Percentiles rank a stretch among this genome's conserved stretches.
phyloP scores from a whole-genome alignment of 2,329 filamentous ascomycete genomes.

The Ascochyta pisi region DNA sequence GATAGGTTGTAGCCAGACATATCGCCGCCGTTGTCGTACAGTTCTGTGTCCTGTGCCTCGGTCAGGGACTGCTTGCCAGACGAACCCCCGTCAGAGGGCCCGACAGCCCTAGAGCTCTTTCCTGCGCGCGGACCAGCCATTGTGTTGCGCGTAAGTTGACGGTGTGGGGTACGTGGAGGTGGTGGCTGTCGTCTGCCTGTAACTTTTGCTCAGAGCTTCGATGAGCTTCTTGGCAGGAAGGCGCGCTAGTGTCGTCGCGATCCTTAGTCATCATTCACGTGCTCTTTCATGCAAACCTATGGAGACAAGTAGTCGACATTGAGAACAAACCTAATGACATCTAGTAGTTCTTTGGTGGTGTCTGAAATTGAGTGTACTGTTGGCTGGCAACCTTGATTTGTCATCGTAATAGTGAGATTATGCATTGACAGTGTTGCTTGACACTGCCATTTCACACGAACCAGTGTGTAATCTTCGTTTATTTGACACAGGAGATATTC shows the following conservation, averaged over 20 bases:
- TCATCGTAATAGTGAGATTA: no score
- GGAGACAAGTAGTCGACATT: not conserved
- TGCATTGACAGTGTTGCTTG: no score
- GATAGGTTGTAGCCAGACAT: constrained; percentile 91
- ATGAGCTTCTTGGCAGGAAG: constrained; percentile 15
- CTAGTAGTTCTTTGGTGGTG: not conserved
- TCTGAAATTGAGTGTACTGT: not conserved
- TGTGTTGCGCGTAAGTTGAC: constrained; percentile 34
- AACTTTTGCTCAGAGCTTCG: constrained; percentile 17
- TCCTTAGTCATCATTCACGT: constrained; percentile 6
- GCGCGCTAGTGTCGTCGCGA: constrained; percentile 12
- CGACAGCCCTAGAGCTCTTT: constrained; percentile 83
- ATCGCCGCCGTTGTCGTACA: constrained; percentile 79
- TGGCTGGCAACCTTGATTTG: not conserved
- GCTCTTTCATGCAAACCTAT: not conserved
- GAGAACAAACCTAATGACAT: not conserved
- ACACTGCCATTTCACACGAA: not conserved
- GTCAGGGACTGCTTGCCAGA: constrained; percentile 91
- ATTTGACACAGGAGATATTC: not conserved
- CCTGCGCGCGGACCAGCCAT: constrained; percentile 46
- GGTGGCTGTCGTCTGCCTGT: constrained; percentile 4
- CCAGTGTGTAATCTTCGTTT: not conserved
- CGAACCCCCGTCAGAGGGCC: constrained; percentile 77
- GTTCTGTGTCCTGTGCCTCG: constrained; percentile 84
- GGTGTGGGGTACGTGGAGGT: constrained; percentile 15